phyloP scores from a whole-genome alignment of 108 stramenopile species.

The Pseudonitzschia multistriata region DNA sequence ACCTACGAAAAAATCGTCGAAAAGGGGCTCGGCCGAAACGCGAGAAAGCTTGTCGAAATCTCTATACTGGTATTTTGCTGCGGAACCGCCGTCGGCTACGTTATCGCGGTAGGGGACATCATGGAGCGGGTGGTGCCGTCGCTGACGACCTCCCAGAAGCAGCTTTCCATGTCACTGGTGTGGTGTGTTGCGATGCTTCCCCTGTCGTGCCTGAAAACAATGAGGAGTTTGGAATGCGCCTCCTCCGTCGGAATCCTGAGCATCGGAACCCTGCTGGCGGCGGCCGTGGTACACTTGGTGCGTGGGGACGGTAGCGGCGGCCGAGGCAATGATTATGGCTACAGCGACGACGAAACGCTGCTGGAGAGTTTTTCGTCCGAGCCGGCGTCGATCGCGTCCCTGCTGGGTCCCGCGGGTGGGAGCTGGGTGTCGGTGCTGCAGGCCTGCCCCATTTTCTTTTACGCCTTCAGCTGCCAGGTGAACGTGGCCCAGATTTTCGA shows the following conservation, averaged over 20 bases:
- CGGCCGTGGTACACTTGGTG: constrained; percentile 65
- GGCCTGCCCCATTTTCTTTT: constrained; percentile 82
- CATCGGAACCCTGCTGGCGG: constrained; percentile 63
- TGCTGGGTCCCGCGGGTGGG: constrained; percentile 53
- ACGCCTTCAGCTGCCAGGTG: constrained; percentile 85
- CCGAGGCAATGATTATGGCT: background rate
- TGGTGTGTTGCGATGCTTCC: constrained; percentile 74
- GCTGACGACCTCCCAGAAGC: constrained; percentile 11
- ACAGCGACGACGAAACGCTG: background rate
- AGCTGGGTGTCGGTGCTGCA: constrained; percentile 39
- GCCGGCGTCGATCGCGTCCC: constrained; percentile 6
- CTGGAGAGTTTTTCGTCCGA: background rate
- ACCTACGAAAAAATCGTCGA: constrained; percentile 68
- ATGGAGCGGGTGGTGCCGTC: constrained; percentile 46
- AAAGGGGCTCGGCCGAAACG: constrained; percentile 39
- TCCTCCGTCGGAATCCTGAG: constrained; percentile 63
- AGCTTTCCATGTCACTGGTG: constrained; percentile 36
- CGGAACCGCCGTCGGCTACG: constrained; percentile 60
- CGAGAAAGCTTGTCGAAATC: constrained; percentile 47
- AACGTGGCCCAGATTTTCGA: constrained; percentile 77
- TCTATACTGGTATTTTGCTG: constrained; percentile 69
- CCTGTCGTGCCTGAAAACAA: constrained; percentile 51
- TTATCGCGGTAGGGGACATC: constrained; percentile 82
- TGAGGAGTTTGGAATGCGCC: constrained; percentile 61
- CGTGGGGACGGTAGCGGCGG: constrained; percentile 20